phyloP scores from a whole-genome alignment of 1,139 yeast genomes.

The Pneumocystis oryctolagi region DNA sequence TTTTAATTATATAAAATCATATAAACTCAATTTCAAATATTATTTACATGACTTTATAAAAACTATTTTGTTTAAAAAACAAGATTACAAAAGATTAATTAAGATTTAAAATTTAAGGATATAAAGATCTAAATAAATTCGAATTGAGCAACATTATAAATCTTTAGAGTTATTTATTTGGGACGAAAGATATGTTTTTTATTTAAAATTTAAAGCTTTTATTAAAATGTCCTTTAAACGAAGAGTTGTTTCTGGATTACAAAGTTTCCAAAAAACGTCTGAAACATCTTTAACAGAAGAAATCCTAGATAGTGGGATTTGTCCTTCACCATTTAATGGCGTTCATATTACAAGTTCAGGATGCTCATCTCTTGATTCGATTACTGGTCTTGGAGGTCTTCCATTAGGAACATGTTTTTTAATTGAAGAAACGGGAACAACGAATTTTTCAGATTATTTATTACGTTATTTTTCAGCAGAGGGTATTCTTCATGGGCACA shows the following conservation, averaged over 20 bases:
- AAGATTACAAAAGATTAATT: no score
- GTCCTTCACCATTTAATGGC: slow-evolving; percentile 12
- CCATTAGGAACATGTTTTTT: slow-evolving; percentile 63
- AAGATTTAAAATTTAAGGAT: no score
- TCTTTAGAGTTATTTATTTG: background rate
- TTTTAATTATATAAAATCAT: no score
- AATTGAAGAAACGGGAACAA: slow-evolving; percentile 73
- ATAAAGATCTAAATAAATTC: no score
- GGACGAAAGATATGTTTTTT: background rate
- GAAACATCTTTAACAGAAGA: background rate
- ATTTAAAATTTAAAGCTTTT: background rate
- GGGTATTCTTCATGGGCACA: slow-evolving; percentile 47
- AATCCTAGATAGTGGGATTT: slow-evolving; percentile 2
- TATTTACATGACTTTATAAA: no score
- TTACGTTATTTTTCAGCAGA: slow-evolving; percentile 62
- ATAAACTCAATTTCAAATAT: background rate
- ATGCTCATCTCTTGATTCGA: slow-evolving; percentile 37
- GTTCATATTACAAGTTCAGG: slow-evolving; percentile 10
- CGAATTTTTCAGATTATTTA: slow-evolving; percentile 72
- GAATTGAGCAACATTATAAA: no score
- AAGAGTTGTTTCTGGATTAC: background rate
- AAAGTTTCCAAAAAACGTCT: background rate
- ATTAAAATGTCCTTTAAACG: background rate
- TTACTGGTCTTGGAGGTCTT: slow-evolving; percentile 54
- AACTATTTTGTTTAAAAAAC: no score